Evolutionary conservation across 805 yeast genomes (phyloP).

Genomic region (Yamadazyma akitaensis): DNA sequence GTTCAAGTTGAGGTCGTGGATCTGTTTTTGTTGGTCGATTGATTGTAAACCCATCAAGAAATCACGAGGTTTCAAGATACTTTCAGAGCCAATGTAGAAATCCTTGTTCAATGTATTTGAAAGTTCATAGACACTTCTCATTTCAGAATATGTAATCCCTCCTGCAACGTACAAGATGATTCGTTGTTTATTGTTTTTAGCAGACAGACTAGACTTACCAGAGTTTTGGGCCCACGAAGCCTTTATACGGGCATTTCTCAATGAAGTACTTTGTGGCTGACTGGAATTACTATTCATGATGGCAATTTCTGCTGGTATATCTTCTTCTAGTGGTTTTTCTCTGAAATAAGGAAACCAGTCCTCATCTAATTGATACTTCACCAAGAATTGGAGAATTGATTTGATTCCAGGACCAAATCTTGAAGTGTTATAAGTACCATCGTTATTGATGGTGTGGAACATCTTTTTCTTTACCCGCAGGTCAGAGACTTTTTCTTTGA

Average conservation of each 20-base stretch:
- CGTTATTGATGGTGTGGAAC: conserved; percentile 54
- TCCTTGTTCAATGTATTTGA: conserved; percentile 62
- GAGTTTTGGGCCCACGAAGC: conserved; percentile 69
- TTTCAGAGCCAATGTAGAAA: conserved; percentile 78
- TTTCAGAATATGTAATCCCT: conserved; percentile 82
- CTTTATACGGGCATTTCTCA: conserved; percentile 67
- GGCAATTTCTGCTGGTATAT: conserved; percentile 24
- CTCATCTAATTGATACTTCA: conserved; percentile 52
- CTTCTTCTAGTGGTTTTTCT: conserved; percentile 63
- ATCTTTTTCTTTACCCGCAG: conserved; percentile 48
- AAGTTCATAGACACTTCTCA: conserved; percentile 70
- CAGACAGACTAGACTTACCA: conserved; percentile 12
- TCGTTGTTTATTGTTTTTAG: conserved; percentile 48
- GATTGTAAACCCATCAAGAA: conserved; percentile 42
- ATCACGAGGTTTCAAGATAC: conserved; percentile 57
- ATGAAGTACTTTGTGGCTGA: conserved; percentile 32
- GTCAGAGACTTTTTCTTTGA: conserved; percentile 38
- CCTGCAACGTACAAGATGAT: conserved; percentile 83
- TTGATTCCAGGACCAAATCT: conserved; percentile 71
- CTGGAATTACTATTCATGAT: conserved; percentile 8
- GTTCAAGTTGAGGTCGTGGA: conserved; percentile 42
- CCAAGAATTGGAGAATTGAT: conserved; percentile 50
- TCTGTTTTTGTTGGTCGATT: conserved; percentile 35
- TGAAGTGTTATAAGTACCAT: conserved; percentile 59
- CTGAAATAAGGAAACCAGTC: conserved; percentile 68